Evolutionary conservation across 192 early-diverging fungal genomes (phyloP), one percentile per base, ranked within the genome.

Genomic region (Mortierella antarctica): DNA sequence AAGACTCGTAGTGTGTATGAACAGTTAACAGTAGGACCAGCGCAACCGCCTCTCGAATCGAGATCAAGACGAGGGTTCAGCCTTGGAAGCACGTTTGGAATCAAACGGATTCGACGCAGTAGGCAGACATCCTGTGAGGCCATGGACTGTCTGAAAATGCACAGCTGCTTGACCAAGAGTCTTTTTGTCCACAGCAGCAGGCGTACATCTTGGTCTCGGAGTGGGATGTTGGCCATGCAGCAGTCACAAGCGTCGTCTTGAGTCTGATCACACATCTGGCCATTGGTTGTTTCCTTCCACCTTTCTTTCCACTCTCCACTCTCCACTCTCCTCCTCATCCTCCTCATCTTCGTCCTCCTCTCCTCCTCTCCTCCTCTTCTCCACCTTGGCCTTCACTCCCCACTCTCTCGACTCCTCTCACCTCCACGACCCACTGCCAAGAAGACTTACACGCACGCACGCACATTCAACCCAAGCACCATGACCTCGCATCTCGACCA

Each of bases 401-500:
- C 56, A 58, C 48, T 49, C 50, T 59, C 20, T 31, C 31, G 31
- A n/a, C 39, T 5, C 40, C 54, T 66, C 15, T 52, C 41, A n/a
- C 3, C 55, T 58, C 51, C 17, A 40, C 40, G 18, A 47, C 15
- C 14, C 10, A 11, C 54, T 1, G 17, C 56, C 42, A 50, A 39
- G 7, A 61, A 53, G 7, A 13, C 40, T 0, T 17, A 57, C 42
- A 31, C 62, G 15, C 42, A 10, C 42, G 45, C 42, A 8, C 31
- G 15, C 55, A 47, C 40, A 48, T 9, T 17, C 64, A 54, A 20
- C 2, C 41, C 41, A 14, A 49, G 21, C 11, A 39, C 23, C 13
- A 74, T 67, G 65, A 13, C 65, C 40, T 54, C 73, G 11, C 50
- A 72, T 4, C 46, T 72, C 7, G 45, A 42, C 70, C 69, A 80